These are phyloP conservation scores for Verruconis gallopava DNA, from an alignment of 2,329 filamentous ascomycete species.

Conservation along the genomic window DNA sequence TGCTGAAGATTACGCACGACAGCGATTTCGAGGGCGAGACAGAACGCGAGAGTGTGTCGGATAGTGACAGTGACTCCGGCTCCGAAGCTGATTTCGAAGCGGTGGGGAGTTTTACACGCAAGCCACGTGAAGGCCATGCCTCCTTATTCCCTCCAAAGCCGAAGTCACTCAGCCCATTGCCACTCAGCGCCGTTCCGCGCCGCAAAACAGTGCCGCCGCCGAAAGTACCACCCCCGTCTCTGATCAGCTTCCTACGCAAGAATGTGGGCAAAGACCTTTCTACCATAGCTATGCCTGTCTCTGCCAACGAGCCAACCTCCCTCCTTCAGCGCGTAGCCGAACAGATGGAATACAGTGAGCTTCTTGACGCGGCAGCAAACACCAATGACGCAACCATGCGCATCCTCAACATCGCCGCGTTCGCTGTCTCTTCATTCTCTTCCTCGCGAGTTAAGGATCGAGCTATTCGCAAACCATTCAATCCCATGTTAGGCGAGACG, in stretches of 20 bases:
- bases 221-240: slow-evolving; percentile 68
- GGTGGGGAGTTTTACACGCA: slow-evolving; percentile 26
- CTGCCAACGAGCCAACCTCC: slow-evolving; percentile 85
- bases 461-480: slow-evolving; percentile 90
- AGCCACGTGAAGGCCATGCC: slow-evolving; percentile 21
- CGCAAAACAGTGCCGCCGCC: slow-evolving; percentile 59
- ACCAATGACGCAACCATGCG: slow-evolving; percentile 53
- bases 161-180: slow-evolving; percentile 64
- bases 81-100: slow-evolving; percentile 47
- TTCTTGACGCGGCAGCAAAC: slow-evolving; percentile 59
- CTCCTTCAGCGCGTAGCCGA: slow-evolving; percentile 81
- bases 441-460: slow-evolving; percentile 75
- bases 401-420: slow-evolving; percentile 74
- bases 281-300: slow-evolving; percentile 94
- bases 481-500: slow-evolving; percentile 90
- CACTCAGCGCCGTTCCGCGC: slow-evolving; percentile 52
- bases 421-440: slow-evolving; percentile 80
- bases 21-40: slow-evolving; percentile 33
- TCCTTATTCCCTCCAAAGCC: slow-evolving; percentile 61
- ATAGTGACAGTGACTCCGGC: slow-evolving; percentile 37
- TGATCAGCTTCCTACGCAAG: slow-evolving; percentile 90
- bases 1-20: slow-evolving; percentile 62
- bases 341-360: slow-evolving; percentile 76
- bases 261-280: slow-evolving; percentile 97
- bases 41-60: slow-evolving; percentile 35